Evolutionary conservation across 2,329 filamentous ascomycete species (phyloP).

Genomic region (Exutisphaerella laricina): DNA sequence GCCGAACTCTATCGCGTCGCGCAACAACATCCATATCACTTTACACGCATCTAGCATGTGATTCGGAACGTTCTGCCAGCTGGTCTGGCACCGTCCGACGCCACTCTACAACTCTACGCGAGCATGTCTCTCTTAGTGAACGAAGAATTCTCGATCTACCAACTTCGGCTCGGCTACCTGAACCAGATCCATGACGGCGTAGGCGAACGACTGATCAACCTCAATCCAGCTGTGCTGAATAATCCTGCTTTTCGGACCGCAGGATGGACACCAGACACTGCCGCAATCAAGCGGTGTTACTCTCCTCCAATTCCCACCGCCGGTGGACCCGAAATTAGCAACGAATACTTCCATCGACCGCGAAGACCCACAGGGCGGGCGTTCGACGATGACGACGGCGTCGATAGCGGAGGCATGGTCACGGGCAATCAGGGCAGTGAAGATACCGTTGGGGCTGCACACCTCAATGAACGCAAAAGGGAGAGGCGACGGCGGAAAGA

Average conservation of each 20-base stretch:
- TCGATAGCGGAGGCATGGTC: constrained; percentile 67
- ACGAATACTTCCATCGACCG: constrained; percentile 71
- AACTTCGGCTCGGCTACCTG: constrained; percentile 74
- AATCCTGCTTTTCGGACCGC: constrained; percentile 76
- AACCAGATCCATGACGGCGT: constrained; percentile 76
- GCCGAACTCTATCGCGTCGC: too few relatives aligned
- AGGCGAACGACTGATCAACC: constrained; percentile 74
- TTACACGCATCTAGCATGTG: too few relatives aligned
- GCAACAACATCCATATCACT: too few relatives aligned
- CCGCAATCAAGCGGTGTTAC: constrained; percentile 75
- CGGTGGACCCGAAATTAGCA: constrained; percentile 43
- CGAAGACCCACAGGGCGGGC: constrained; percentile 16
- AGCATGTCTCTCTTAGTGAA: constrained; percentile 37
- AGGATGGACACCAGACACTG: constrained; percentile 69
- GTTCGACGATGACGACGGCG: constrained; percentile 53
- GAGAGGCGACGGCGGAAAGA: constrained; percentile 61
- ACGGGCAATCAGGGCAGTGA: constrained; percentile 58
- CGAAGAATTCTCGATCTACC: constrained; percentile 65
- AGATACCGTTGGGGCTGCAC: constrained; percentile 62
- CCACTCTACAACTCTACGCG: not conserved
- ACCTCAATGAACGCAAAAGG: constrained; percentile 46
- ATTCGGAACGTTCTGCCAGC: constrained; percentile 11
- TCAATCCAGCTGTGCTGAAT: constrained; percentile 74
- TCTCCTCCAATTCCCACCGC: constrained; percentile 78
- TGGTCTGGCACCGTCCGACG: constrained; percentile 16